These are phyloP conservation scores for Cercospora nicotianae DNA, from an alignment of 2,329 filamentous ascomycete genomes.

Conservation along the genomic window DNA sequence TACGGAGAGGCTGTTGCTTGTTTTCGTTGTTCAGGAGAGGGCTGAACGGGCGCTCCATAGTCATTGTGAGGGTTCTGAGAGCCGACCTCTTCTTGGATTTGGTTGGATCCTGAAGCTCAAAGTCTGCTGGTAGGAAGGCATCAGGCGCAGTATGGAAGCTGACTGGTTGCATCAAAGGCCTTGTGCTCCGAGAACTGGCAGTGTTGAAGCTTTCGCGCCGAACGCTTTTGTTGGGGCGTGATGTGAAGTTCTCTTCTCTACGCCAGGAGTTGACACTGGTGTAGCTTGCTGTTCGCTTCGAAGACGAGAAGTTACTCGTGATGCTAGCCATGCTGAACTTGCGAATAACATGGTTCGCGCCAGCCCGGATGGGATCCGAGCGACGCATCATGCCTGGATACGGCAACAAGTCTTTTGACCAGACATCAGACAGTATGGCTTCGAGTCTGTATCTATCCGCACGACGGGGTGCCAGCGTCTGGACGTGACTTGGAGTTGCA, in stretches of 20 bases:
- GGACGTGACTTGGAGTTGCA: constrained; percentile 65
- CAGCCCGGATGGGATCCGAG: constrained; percentile 70
- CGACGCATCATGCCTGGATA: constrained; percentile 75
- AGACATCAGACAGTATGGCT: constrained; percentile 71
- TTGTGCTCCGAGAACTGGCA: constrained; percentile 8
- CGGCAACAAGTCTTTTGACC: constrained; percentile 77
- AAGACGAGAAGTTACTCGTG: constrained; percentile 72
- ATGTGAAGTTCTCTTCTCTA: constrained; percentile 35
- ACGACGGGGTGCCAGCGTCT: constrained; percentile 71
- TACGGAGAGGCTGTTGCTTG: constrained; percentile 28
- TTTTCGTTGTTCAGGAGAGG: constrained; percentile 31
- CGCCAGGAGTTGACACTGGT: constrained; percentile 39
- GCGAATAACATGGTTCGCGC: constrained; percentile 83
- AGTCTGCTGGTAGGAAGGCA: constrained; percentile 51
- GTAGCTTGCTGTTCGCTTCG: constrained; percentile 66
- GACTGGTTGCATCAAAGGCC: constrained; percentile 35
- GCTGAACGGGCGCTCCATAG: constrained; percentile 39
- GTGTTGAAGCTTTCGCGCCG: constrained; percentile 20
- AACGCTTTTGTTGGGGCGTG: constrained; percentile 11
- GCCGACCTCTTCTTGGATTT: constrained; percentile 33
- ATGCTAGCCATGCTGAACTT: constrained; percentile 83
- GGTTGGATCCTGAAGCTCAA: constrained; percentile 41
- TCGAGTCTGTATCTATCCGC: constrained; percentile 78
- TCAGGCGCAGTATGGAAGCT: constrained; percentile 52
- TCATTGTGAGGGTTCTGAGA: constrained; percentile 36